Evolutionary conservation across 2,329 filamentous ascomycete species (phyloP).

Genomic region (Fusarium ramigenum): DNA sequence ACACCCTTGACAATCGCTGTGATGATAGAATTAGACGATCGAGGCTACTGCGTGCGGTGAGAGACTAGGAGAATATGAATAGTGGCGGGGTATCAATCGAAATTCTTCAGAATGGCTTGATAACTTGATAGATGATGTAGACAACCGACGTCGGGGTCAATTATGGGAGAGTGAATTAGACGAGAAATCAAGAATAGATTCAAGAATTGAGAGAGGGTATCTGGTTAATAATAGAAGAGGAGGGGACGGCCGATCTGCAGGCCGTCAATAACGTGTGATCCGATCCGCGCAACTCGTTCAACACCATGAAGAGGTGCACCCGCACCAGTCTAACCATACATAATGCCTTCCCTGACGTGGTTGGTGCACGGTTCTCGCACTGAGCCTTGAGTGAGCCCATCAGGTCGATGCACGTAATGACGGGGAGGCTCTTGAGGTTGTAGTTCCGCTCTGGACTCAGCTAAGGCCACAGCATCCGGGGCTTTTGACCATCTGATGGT

Average conservation of each 20-base stretch:
- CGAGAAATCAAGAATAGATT: conserved; percentile 19
- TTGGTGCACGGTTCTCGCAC: conserved; percentile 43
- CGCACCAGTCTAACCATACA: conserved; percentile 42
- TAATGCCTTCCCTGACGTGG: conserved; percentile 44
- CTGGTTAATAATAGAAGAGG: conserved; percentile 35
- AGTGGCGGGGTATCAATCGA: conserved; percentile 14
- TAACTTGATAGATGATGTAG: not conserved
- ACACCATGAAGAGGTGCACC: conserved; percentile 43
- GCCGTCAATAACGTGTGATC: conserved; percentile 43
- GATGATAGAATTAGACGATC: conserved; percentile 20
- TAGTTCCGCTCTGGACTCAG: conserved; percentile 31
- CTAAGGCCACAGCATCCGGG: conserved; percentile 37
- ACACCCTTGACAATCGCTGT: not conserved
- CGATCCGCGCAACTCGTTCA: conserved; percentile 42
- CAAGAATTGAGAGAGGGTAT: conserved; percentile 19
- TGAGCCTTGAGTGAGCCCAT: conserved; percentile 43
- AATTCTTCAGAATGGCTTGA: conserved; percentile 8
- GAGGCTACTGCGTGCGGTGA: conserved; percentile 32
- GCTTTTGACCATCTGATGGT: conserved; percentile 39
- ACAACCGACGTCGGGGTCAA: conserved; percentile 13
- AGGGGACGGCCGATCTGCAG: conserved; percentile 38
- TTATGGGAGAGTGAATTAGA: conserved; percentile 5
- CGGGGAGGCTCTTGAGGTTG: conserved; percentile 33
- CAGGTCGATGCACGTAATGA: conserved; percentile 42
- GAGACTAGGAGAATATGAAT: not conserved